Conservation (phyloP, 2,329 filamentous ascomycete species). For the Botryosphaeria dothidea region DNA sequence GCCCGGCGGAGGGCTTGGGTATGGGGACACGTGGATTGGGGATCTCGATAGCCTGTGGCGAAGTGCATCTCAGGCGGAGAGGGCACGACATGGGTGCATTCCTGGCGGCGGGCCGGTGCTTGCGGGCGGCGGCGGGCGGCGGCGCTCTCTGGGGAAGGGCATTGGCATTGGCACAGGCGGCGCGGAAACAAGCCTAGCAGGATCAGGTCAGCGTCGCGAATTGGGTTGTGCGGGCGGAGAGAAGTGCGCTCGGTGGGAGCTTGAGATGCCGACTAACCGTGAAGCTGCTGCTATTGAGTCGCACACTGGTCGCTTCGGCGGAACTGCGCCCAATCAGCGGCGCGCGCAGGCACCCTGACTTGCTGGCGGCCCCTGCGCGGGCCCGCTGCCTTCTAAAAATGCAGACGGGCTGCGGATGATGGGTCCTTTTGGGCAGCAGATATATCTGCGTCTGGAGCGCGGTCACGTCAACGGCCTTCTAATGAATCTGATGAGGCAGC, state of each 20-base stretch:
- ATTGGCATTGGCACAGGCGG: conserved; percentile 5
- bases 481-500: not conserved
- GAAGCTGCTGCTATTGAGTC: conserved; percentile 11
- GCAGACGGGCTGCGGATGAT: conserved; percentile 10
- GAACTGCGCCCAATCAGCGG: conserved; percentile 12
- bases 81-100: conserved; percentile 1
- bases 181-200: conserved; percentile 1
- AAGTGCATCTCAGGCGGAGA: conserved; percentile 5
- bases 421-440: conserved; percentile 13
- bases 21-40: not conserved
- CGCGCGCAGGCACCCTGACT: not conserved
- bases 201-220: conserved; percentile 10
- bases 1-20: conserved; percentile 4
- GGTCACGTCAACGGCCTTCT: conserved; percentile 6
- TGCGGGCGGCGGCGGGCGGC: conserved; percentile 8
- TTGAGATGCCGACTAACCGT: conserved; percentile 16
- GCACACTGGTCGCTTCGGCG: conserved; percentile 16
- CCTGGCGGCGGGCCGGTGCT: conserved; percentile 2
- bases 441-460: conserved; percentile 6
- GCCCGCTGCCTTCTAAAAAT: conserved; percentile 16
- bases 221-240: conserved; percentile 5
- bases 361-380: not conserved
- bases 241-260: conserved; percentile 11
- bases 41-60: conserved; percentile 9
- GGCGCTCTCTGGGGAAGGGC: conserved; percentile 11